These are phyloP conservation scores for Microthyrium microscopicum DNA, from an alignment of 2,329 filamentous ascomycete species.

Conservation along the genomic window DNA sequence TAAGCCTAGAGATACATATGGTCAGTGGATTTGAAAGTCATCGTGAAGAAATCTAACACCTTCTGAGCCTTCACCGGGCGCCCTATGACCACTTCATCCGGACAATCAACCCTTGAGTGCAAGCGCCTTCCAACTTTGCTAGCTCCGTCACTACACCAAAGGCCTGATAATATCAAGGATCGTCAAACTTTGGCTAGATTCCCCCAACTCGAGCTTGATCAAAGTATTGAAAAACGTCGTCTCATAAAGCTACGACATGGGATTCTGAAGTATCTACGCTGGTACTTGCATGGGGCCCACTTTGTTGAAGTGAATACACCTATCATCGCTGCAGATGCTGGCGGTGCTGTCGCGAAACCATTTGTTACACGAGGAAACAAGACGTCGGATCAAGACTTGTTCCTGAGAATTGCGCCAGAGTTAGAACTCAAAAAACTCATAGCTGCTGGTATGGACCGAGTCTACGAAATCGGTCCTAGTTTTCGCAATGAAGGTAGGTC, in stretches of 20 bases:
- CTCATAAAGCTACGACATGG: constrained; percentile 57
- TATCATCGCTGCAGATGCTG: constrained; percentile 63
- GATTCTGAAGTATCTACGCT: constrained; percentile 57
- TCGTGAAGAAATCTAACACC: not conserved
- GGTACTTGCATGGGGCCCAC: constrained; percentile 51
- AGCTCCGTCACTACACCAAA: constrained; percentile 61
- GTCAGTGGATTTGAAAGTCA: not conserved
- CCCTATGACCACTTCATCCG: constrained; percentile 52
- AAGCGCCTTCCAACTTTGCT: constrained; percentile 52
- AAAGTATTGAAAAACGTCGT: constrained; percentile 51
- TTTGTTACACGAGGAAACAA: constrained; percentile 70
- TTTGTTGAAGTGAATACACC: constrained; percentile 89
- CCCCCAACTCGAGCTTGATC: constrained; percentile 74
- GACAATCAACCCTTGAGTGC: constrained; percentile 59
- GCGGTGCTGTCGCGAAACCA: constrained; percentile 75
- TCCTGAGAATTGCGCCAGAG: constrained; percentile 81
- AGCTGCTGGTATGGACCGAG: constrained; percentile 68
- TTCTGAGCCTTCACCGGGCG: constrained; percentile 54
- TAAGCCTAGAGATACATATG: too few species aligned
- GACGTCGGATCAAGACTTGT: constrained; percentile 52
- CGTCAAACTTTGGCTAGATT: constrained; percentile 56
- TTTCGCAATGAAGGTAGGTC: constrained; percentile 78
- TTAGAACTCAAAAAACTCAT: constrained; percentile 88
- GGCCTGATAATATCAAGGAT: constrained; percentile 55
- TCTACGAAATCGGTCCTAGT: constrained; percentile 84